A percentile compares a stretch with the other conserved stretches of the same genome.
These are phyloP conservation scores for Linaria vulgaris DNA, from an alignment of 257 asterid species.

Conservation along the genomic window DNA sequence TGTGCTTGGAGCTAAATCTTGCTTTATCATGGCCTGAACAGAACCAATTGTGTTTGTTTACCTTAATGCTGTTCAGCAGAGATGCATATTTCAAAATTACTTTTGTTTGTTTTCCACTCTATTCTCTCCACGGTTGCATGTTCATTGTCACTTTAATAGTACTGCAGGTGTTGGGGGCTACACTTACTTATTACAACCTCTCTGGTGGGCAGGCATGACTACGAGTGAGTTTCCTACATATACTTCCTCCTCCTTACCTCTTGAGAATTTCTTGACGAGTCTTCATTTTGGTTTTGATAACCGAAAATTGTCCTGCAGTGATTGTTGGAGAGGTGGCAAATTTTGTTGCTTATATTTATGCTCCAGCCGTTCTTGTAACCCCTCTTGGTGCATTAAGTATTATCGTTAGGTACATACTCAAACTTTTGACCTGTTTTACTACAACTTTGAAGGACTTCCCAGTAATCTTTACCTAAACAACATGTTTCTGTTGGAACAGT, in stretches of 20 bases:
- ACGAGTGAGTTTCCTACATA: slow-evolving; percentile 56
- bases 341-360: slow-evolving; percentile 84
- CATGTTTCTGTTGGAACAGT: slow-evolving; percentile 37
- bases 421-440: slow-evolving; percentile 2
- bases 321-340: slow-evolving; percentile 81
- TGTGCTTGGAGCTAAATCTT: too few species aligned
- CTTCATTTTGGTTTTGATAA: slow-evolving; percentile 2
- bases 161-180: slow-evolving; percentile 82
- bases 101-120: not conserved
- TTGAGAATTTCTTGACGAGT: not conserved
- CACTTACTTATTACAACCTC: slow-evolving; percentile 79
- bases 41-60: too few species aligned
- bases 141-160: slow-evolving; percentile 5
- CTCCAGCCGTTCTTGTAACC: slow-evolving; percentile 94
- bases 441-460: slow-evolving; percentile 15
- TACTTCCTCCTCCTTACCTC: not conserved
- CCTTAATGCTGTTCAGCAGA: too few species aligned
- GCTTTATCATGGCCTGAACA: too few species aligned
- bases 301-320: slow-evolving; percentile 46
- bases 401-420: slow-evolving; percentile 61
- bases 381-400: slow-evolving; percentile 92
- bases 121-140: not conserved
- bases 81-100: too few species aligned
- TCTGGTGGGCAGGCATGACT: slow-evolving; percentile 97
- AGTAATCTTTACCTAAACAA: slow-evolving; percentile 30